Conservation (phyloP, 441 rosid species). For the Kokia cookei region DNA sequence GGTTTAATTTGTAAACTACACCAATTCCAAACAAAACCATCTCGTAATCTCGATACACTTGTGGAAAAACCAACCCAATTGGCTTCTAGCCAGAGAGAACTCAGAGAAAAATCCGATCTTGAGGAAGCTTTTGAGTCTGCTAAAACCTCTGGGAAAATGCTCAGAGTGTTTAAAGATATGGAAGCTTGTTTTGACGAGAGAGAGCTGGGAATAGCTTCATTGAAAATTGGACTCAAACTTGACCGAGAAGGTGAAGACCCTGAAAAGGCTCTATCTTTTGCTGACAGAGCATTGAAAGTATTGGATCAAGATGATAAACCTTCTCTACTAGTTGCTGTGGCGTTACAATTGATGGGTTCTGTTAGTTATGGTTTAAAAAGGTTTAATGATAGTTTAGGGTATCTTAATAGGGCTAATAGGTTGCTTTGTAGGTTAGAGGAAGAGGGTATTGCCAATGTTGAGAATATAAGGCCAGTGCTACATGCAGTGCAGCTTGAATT, state of each 20-base stretch:
- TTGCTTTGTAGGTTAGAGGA: conserved; percentile 48
- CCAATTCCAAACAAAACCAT: conserved; percentile 32
- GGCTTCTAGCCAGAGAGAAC: conserved; percentile 49
- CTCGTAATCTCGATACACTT: conserved; percentile 43
- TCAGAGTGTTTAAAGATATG: conserved; percentile 60
- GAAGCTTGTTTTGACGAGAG: conserved; percentile 64
- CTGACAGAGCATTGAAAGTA: conserved; percentile 55
- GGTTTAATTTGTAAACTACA: conserved; percentile 24
- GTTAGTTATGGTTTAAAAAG: conserved; percentile 51
- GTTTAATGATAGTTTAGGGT: conserved; percentile 78
- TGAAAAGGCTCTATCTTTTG: conserved; percentile 51
- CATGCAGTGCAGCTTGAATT: conserved; percentile 80
- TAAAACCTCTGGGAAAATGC: conserved; percentile 62
- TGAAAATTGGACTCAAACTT: conserved; percentile 82
- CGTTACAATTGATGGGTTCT: conserved; percentile 77
- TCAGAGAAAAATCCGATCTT: conserved; percentile 54
- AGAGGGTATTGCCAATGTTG: conserved; percentile 34
- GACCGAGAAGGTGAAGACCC: conserved; percentile 85
- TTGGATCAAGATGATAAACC: conserved; percentile 53
- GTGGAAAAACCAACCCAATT: conserved; percentile 38
- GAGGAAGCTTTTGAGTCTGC: conserved; percentile 89
- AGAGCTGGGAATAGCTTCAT: conserved; percentile 66
- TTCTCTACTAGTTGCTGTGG: conserved; percentile 55
- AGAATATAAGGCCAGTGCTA: conserved; percentile 57
- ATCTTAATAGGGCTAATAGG: conserved; percentile 81